A percentile compares a stretch with the other conserved stretches of the same genome.
Conservation (phyloP, 2,329 filamentous ascomycete species). For the Fusarium neocosmosporiellum region DNA sequence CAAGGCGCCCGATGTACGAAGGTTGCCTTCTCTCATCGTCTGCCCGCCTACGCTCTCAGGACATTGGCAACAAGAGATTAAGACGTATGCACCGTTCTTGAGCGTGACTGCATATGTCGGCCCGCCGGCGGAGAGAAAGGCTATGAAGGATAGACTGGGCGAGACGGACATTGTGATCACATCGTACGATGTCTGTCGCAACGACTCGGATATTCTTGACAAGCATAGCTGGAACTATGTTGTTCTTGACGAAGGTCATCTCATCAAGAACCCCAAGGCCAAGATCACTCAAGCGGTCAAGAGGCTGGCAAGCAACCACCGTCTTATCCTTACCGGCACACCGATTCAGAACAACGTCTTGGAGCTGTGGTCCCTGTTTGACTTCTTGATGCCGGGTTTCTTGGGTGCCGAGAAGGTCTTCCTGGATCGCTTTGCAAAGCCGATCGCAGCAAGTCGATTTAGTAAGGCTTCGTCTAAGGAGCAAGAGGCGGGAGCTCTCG, state of each 20-base stretch:
- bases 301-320: conserved; percentile 88
- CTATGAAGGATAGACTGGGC: conserved; percentile 75
- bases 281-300: conserved; percentile 97
- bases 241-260: conserved; percentile 94
- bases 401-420: conserved; percentile 96
- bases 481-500: conserved; percentile 94
- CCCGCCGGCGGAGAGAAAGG: conserved; percentile 81
- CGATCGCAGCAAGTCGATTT: conserved; percentile 92
- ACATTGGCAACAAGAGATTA: conserved; percentile 98
- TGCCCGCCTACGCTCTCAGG: conserved; percentile 96
- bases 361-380: conserved; percentile 97
- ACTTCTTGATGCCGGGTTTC: conserved; percentile 99
- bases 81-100: conserved; percentile 94
- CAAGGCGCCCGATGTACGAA: conserved; percentile 79
- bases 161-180: conserved; percentile 94
- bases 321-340: conserved; percentile 94
- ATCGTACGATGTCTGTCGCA: conserved; percentile 97
- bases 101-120: conserved; percentile 92
- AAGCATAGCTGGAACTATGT: conserved; percentile 96
- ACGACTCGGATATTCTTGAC: conserved; percentile 87
- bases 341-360: conserved; percentile 98
- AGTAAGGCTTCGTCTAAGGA: conserved; percentile 98
- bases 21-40: conserved; percentile 90
- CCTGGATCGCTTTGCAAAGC: conserved; percentile 92
- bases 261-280: conserved; percentile 98